Percentiles rank a stretch among this genome's conserved stretches.
These are phyloP conservation scores for Diaporthe eres DNA, from an alignment of 2,329 filamentous ascomycete genomes.

Conservation along the genomic window DNA sequence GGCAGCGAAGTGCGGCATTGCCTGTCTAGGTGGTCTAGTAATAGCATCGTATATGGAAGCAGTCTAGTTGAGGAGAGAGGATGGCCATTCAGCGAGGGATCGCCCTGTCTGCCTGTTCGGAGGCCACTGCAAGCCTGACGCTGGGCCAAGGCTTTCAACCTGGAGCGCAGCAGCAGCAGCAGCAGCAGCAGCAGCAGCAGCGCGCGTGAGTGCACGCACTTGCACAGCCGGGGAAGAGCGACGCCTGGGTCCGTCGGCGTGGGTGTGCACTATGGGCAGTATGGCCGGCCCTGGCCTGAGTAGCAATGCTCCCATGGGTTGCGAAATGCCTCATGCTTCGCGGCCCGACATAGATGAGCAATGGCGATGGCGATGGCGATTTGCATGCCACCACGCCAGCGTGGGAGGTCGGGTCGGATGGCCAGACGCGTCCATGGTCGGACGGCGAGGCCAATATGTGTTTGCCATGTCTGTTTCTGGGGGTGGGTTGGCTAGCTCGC, in stretches of 20 bases:
- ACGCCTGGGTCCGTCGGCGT: slow-evolving; percentile 13
- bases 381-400: neutral
- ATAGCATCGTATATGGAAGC: neutral
- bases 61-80: slow-evolving; percentile 22
- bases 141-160: slow-evolving; percentile 7
- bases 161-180: neutral
- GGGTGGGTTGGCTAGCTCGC: neutral
- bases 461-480: neutral
- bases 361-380: slow-evolving; percentile 7
- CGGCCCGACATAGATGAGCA: slow-evolving; percentile 16
- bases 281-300: neutral
- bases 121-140: slow-evolving; percentile 15
- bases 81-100: slow-evolving; percentile 29
- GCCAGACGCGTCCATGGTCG: neutral
- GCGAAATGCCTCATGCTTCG: slow-evolving; percentile 16
- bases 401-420: neutral
- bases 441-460: neutral
- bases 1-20: slow-evolving; percentile 15
- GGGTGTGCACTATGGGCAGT: neutral
- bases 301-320: neutral
- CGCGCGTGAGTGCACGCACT: neutral
- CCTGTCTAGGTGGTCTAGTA: neutral
- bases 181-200: neutral
- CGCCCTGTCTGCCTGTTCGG: slow-evolving; percentile 18
- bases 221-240: slow-evolving; percentile 31